These are phyloP conservation scores for Nicotiana noctiflora DNA, from an alignment of 257 asterid genomes.

Conservation along the genomic window DNA sequence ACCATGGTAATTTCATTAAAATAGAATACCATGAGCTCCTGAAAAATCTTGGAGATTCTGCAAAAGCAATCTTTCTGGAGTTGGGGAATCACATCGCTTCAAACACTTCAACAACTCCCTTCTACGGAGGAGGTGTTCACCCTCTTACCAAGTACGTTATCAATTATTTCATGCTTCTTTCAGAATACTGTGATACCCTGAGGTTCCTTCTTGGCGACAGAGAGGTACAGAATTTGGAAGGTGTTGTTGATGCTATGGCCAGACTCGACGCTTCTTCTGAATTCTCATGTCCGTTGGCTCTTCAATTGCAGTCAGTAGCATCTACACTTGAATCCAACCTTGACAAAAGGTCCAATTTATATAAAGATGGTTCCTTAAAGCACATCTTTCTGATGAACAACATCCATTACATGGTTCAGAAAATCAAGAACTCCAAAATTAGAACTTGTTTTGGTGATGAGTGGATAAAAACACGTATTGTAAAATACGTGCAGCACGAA, in stretches of 20 bases:
- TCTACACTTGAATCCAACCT: slow-evolving; percentile 47
- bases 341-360: slow-evolving; percentile 30
- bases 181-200: slow-evolving; percentile 45
- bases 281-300: slow-evolving; percentile 26
- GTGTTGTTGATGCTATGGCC: slow-evolving; percentile 12
- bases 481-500: slow-evolving; percentile 47
- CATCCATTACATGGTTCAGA: slow-evolving; percentile 63
- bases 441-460: slow-evolving; percentile 49
- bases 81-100: slow-evolving; percentile 40
- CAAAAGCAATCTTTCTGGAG: slow-evolving; percentile 27
- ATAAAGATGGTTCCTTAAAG: slow-evolving; percentile 36
- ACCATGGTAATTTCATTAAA: slow-evolving; percentile 19
- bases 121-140: slow-evolving; percentile 43
- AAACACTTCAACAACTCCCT: slow-evolving; percentile 31
- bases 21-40: slow-evolving; percentile 44
- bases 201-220: slow-evolving; percentile 36
- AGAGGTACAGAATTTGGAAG: slow-evolving; percentile 5
- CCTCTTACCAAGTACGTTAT: slow-evolving; percentile 56
- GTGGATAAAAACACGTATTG: slow-evolving; percentile 39
- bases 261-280: slow-evolving; percentile 2
- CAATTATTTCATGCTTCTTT: slow-evolving; percentile 52
- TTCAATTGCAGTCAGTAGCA: slow-evolving; percentile 36
- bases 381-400: slow-evolving; percentile 69
- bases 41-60: slow-evolving; percentile 33
- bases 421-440: slow-evolving; percentile 38